These are phyloP conservation scores for Phoenix dactylifera DNA, from an alignment of 176 grass and related monocot species.

Conservation along the genomic window DNA sequence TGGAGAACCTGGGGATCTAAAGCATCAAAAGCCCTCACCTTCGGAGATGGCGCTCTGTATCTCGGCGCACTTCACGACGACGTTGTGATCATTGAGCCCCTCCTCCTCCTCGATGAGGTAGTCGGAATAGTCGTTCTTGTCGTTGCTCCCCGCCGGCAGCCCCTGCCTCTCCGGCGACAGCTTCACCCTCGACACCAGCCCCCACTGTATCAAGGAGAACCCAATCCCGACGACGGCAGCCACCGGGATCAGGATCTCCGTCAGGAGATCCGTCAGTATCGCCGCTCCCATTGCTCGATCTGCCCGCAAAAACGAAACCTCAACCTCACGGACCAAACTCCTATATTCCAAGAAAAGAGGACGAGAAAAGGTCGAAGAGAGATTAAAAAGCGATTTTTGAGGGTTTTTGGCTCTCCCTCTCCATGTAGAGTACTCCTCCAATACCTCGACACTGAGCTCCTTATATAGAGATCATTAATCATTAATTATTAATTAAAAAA, in stretches of 20 bases:
- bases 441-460: too few species aligned
- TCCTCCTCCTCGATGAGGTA: slow-evolving; percentile 51
- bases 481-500: too few species aligned
- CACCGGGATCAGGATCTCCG: slow-evolving; percentile 30
- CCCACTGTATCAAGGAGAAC: slow-evolving; percentile 40
- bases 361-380: too few species aligned
- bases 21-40: neutral
- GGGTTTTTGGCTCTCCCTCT: too few species aligned
- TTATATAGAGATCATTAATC: too few species aligned
- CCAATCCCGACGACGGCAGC: slow-evolving; percentile 28
- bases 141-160: neutral
- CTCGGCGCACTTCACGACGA: slow-evolving; percentile 32
- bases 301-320: too few species aligned
- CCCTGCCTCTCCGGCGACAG: slow-evolving; percentile 5
- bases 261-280: slow-evolving; percentile 28
- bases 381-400: too few species aligned
- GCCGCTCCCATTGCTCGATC: slow-evolving; percentile 7
- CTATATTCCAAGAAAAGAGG: too few species aligned
- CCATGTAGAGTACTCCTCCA: too few species aligned
- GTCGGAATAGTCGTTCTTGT: slow-evolving; percentile 16
- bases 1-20: too few species aligned
- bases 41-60: slow-evolving; percentile 45
- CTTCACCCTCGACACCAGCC: slow-evolving; percentile 40
- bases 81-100: slow-evolving; percentile 48
- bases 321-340: too few species aligned